Evolutionary conservation across 208 protist species (phyloP).

Genomic region (Leptomonas pyrrhocoris): DNA sequence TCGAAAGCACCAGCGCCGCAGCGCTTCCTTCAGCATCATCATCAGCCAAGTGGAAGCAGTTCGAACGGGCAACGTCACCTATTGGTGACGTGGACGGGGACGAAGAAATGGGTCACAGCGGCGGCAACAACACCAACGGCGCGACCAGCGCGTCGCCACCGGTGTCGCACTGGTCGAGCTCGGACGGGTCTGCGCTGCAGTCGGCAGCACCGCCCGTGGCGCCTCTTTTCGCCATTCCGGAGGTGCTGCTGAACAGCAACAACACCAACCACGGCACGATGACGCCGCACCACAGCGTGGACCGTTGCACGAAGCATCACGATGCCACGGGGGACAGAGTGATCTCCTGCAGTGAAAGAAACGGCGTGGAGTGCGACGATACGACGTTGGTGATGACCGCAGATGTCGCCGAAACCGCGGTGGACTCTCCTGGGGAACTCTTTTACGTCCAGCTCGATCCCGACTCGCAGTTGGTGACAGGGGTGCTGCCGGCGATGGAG

Average conservation of each 20-base stretch:
- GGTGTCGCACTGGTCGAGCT: slow-evolving; percentile 22
- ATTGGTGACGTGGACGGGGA: slow-evolving; percentile 25
- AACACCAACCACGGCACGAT: neutral
- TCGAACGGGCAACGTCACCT: slow-evolving; percentile 11
- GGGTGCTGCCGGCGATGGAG: slow-evolving; percentile 36
- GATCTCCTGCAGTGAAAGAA: neutral
- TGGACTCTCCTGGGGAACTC: slow-evolving; percentile 17
- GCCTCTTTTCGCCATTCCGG: slow-evolving; percentile 7
- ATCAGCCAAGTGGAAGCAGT: neutral
- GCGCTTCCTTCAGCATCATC: neutral
- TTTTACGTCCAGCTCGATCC: slow-evolving; percentile 39
- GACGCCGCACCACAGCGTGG: neutral
- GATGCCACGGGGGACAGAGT: neutral
- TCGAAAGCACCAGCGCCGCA: neutral
- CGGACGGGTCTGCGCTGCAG: slow-evolving; percentile 5
- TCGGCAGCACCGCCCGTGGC: slow-evolving; percentile 1
- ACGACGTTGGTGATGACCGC: slow-evolving; percentile 4
- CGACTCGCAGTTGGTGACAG: slow-evolving; percentile 27
- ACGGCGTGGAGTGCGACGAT: slow-evolving; percentile 3
- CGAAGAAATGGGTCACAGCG: slow-evolving; percentile 30
- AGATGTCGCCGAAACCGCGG: slow-evolving; percentile 1
- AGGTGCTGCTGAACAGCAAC: neutral
- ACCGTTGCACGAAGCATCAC: neutral
- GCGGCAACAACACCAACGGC: slow-evolving; percentile 28
- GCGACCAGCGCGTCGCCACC: slow-evolving; percentile 28